Conservation (phyloP, 169 alveolate genomes). For the Plasmodium fragile region DNA sequence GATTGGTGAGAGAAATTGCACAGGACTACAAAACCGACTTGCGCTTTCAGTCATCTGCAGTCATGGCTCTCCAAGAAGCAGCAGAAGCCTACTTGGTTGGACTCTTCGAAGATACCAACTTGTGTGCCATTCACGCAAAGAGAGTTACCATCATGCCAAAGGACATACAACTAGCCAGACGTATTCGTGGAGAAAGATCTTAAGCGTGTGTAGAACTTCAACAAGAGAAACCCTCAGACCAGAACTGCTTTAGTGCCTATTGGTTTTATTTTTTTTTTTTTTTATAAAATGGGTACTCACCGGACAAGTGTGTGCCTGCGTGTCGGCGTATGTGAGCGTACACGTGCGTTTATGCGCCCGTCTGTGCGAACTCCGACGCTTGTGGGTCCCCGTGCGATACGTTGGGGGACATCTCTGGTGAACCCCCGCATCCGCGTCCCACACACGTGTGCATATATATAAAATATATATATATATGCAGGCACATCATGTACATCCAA, state of each 20-base stretch:
- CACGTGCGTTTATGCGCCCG: background rate
- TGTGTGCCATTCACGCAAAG: constrained; percentile 99
- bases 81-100: constrained; percentile 99
- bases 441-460: constrained; percentile 14
- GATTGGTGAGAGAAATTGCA: constrained; percentile 98
- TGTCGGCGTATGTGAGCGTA: background rate
- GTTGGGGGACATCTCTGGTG: background rate
- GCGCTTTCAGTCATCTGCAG: constrained; percentile 98
- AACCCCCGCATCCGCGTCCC: constrained; percentile 62
- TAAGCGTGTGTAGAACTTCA: constrained; percentile 14
- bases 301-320: background rate
- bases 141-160: constrained; percentile 99
- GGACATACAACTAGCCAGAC: constrained; percentile 98
- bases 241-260: background rate
- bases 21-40: constrained; percentile 98
- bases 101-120: constrained; percentile 98
- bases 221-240: background rate
- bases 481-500: background rate
- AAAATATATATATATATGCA: constrained; percentile 65
- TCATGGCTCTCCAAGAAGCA: constrained; percentile 99
- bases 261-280: background rate
- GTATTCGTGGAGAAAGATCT: constrained; percentile 98
- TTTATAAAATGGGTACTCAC: constrained; percentile 1
- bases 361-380: background rate
- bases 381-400: background rate